These are phyloP conservation scores for Rhizophagus clarus DNA, from an alignment of 192 early-diverging fungal genomes.

Conservation along the genomic window DNA sequence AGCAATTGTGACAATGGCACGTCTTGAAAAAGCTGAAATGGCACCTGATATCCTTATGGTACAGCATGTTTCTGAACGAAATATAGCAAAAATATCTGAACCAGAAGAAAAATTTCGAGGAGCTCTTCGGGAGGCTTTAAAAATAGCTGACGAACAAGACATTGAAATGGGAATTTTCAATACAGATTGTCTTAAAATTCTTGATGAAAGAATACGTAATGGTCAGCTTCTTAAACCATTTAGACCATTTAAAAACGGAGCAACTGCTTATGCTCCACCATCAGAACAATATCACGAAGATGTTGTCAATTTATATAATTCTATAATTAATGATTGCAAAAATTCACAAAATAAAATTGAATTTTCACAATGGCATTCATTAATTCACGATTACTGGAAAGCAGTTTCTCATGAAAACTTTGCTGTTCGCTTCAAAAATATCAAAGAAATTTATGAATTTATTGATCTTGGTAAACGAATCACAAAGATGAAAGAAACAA, in stretches of 20 bases:
- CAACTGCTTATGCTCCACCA: not conserved
- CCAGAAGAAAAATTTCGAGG: slow-evolving; percentile 6
- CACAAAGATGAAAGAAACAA: slow-evolving; percentile 22
- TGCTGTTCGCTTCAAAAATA: not conserved
- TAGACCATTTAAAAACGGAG: not conserved
- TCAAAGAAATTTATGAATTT: slow-evolving; percentile 29
- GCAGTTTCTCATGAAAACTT: not conserved
- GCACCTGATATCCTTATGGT: slow-evolving; percentile 29
- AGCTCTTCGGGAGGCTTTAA: slow-evolving; percentile 17
- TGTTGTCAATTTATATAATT: not conserved
- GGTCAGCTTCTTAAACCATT: not conserved
- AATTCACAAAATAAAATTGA: not conserved
- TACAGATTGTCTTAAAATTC: not conserved
- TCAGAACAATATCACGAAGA: slow-evolving; percentile 3
- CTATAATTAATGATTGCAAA: not conserved
- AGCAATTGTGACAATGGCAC: slow-evolving; percentile 30
- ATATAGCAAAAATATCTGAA: not conserved
- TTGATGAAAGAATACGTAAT: not conserved
- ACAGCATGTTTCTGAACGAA: slow-evolving; percentile 22
- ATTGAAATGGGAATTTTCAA: slow-evolving; percentile 8
- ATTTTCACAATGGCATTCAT: not conserved
- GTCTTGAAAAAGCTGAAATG: slow-evolving; percentile 24
- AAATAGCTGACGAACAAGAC: slow-evolving; percentile 20
- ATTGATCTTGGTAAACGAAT: slow-evolving; percentile 24
- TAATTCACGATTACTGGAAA: not conserved